Conservation (phyloP, 2,329 filamentous ascomycete genomes). For the Calonectria henricotiae region DNA sequence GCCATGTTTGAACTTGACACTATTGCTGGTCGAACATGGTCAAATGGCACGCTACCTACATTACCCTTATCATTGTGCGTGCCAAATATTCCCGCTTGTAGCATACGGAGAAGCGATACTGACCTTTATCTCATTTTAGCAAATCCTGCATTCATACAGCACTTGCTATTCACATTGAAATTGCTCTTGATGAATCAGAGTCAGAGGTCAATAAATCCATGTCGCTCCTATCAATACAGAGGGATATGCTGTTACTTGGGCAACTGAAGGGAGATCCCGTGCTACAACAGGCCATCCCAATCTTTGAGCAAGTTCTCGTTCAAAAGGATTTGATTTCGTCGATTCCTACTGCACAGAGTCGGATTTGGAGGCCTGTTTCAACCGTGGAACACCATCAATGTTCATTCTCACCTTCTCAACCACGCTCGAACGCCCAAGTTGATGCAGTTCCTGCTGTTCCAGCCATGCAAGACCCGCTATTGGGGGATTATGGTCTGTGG, state of each 20-base stretch:
- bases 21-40: constrained; percentile 26
- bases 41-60: constrained; percentile 3
- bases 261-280: constrained; percentile 24
- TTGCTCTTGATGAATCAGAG: constrained; percentile 28
- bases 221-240: constrained; percentile 22
- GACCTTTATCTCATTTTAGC: background rate
- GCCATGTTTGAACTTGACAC: constrained; percentile 37
- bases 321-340: constrained; percentile 27
- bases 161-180: constrained; percentile 32
- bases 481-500: constrained; percentile 26
- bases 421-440: background rate
- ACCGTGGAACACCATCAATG: background rate
- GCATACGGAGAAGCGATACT: background rate
- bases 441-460: background rate
- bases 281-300: constrained; percentile 26
- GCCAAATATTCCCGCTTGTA: background rate
- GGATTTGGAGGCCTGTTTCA: background rate
- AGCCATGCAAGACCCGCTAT: background rate
- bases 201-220: constrained; percentile 24
- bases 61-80: constrained; percentile 32
- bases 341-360: background rate
- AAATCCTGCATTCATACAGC: constrained; percentile 34
- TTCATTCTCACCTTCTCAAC: background rate
- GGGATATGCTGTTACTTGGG: constrained; percentile 14
- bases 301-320: constrained; percentile 21